Base-by-base conservation (phyloP, 129 eudicot species). In the Escallonia rubra region DNA sequence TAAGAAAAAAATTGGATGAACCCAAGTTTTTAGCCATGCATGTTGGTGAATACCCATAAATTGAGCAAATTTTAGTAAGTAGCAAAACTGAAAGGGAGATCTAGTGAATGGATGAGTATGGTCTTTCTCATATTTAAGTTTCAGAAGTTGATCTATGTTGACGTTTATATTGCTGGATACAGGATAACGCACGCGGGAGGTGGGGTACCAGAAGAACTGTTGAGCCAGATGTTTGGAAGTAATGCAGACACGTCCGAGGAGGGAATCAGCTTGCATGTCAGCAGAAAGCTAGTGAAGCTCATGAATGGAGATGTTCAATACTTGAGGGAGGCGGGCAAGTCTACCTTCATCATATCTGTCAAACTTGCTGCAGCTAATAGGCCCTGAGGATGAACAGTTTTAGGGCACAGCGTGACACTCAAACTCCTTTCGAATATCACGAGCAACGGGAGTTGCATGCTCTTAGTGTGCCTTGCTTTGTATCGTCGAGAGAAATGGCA, bases 261-360 rank as follows among this genome's bases (percentile, higher is more conserved):
- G 7, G 96, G 98, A 8, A 77, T 93, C 43, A 86, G 98, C 74
- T 78, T 93, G 53, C 82, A 86, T 13, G 71, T 93, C 57, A 86
- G 95, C 75, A 68, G 98, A 69, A 89, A 86, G 74, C 79, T 89
- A 46, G 83, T 93, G 80, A 93, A 84, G 79, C 90, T 89, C 43
- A 93, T 93, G 98, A 93, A 85, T 49, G 98, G 98, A 64, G 98
- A 93, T 39, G 91, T 93, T 75, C 92, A 86, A 41, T 93, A 89
- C 66, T 74, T 93, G 65, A 78, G 96, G 43, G 91, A 85, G 61
- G 95, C 96, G 0, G 87, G 85, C 1, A 70, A 65, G 64, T 89
- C 96, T 4, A 86, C 96, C 54, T 93, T 93, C 76, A 89, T 93
- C 61, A 74, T 93, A 10, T 53, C 86, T 57, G 81, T 89, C n/a